phyloP scores from a whole-genome alignment of 2,329 filamentous ascomycete genomes.

The Sclerotinia minor region DNA sequence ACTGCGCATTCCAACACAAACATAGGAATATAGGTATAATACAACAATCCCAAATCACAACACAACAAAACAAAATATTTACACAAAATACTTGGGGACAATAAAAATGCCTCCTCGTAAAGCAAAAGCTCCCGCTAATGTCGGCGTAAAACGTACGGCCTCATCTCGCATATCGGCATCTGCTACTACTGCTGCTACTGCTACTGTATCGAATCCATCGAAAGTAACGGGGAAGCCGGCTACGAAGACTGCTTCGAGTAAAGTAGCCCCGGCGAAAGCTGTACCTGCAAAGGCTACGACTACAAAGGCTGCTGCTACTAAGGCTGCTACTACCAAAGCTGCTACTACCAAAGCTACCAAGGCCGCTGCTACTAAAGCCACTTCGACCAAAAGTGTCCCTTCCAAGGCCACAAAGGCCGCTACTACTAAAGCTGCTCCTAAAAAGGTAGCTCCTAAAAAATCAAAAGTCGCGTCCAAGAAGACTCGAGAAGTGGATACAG shows the following conservation, averaged over 20 bases:
- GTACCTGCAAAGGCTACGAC: too few relatives aligned
- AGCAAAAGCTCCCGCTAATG: neutral
- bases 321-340: neutral
- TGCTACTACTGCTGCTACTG: neutral
- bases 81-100: neutral
- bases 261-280: neutral
- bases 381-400: too few relatives aligned
- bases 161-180: neutral
- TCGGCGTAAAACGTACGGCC: slow-evolving; percentile 15
- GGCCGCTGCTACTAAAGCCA: neutral
- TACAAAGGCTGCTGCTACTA: neutral
- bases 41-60: neutral
- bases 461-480: neutral
- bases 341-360: too few relatives aligned
- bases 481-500: neutral
- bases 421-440: neutral
- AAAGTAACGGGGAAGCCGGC: neutral
- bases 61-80: neutral
- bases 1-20: neutral
- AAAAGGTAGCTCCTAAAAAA: neutral
- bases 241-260: neutral
- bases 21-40: neutral
- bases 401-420: neutral
- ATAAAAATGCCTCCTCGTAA: slow-evolving; percentile 11
- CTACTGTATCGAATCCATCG: neutral